Base-by-base conservation (phyloP, 805 yeast genomes). In the Starmerella bombicola region DNA sequence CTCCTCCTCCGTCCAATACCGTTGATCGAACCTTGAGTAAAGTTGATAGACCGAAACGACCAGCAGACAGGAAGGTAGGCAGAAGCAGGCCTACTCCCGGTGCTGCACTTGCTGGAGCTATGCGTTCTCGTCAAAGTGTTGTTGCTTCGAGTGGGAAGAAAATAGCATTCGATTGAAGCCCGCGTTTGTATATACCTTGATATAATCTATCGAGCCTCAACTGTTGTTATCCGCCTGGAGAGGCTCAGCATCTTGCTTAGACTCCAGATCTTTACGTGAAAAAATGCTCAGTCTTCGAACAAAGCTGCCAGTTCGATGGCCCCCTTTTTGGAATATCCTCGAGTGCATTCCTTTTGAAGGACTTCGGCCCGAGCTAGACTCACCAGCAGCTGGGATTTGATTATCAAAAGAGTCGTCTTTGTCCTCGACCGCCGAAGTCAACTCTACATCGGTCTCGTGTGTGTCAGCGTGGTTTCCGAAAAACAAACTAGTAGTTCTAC, bases 131-230 rank as follows among this genome's bases (percentile, higher is more conserved):
- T 54, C 83, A 84, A 16, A 86, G 93, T 5, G 82, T 88, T 56
- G 93, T 85, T 22, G 75, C 82, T 37, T 80, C 95, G 1, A 68
- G 77, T n/a, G 97, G 97, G 59, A 86, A 82, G 63, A 88, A 85
- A 59, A 68, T 71, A 30, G 78, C 72, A 5, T 83, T 83, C 56
- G 79, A 78, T 51, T 56, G 53, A 28, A 18, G 4, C n/a, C n/a
- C n/a, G n/a, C n/a, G n/a, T n/a, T n/a, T n/a, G n/a, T n/a, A n/a
- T n/a, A n/a, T n/a, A 29, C 7, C 8, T 13, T 17, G 15, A 5
- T 23, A 16, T 73, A 59, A 17, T 47, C 25, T 5, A 10, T 8
- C 12, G 10, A 20, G 21, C 20, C n/a, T 9, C 16, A 13, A 19
- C 28, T 18, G 18, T 13, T 17, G n/a, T n/a, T n/a, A 1, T 33